Percentiles rank a stretch among this genome's conserved stretches.
phyloP scores from a whole-genome alignment of 805 yeast species.

The Tetrapisispora phaffii region DNA sequence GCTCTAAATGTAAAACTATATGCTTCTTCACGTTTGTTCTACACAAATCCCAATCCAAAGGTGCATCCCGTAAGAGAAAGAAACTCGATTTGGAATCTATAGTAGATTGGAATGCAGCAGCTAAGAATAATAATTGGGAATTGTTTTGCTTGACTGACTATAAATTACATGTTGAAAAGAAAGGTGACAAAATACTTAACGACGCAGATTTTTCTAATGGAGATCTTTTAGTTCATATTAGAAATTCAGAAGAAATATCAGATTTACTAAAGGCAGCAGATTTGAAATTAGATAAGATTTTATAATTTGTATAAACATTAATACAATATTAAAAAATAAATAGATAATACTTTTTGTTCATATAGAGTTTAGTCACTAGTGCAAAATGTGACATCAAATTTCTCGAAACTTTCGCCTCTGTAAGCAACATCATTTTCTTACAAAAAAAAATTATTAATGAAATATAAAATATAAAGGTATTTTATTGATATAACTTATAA shows the following conservation, averaged over 20 bases:
- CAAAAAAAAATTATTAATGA: background rate
- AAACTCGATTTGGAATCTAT: background rate
- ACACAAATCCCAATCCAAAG: slow-evolving; percentile 3
- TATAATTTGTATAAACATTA: background rate
- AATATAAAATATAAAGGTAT: background rate
- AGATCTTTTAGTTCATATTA: slow-evolving; percentile 14
- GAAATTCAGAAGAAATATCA: slow-evolving; percentile 12
- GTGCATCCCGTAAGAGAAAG: background rate
- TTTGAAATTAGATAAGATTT: background rate
- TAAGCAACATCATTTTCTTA: background rate
- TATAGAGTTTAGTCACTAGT: background rate
- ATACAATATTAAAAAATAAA: background rate
- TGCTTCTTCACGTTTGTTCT: slow-evolving; percentile 32
- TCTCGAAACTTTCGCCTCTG: background rate
- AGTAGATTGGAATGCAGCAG: background rate
- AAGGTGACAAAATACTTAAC: background rate
- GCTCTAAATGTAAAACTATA: slow-evolving; percentile 30
- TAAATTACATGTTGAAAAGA: background rate
- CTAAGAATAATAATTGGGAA: slow-evolving; percentile 1
- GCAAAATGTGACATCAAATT: background rate
- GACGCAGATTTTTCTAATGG: slow-evolving; percentile 3
- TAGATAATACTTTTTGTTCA: no score
- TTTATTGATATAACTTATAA: background rate
- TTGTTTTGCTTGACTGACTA: slow-evolving; percentile 11
- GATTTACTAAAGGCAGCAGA: slow-evolving; percentile 10